Evolutionary conservation across 2,329 filamentous ascomycete genomes (phyloP).

Genomic region (Tolypocladium tundrense): DNA sequence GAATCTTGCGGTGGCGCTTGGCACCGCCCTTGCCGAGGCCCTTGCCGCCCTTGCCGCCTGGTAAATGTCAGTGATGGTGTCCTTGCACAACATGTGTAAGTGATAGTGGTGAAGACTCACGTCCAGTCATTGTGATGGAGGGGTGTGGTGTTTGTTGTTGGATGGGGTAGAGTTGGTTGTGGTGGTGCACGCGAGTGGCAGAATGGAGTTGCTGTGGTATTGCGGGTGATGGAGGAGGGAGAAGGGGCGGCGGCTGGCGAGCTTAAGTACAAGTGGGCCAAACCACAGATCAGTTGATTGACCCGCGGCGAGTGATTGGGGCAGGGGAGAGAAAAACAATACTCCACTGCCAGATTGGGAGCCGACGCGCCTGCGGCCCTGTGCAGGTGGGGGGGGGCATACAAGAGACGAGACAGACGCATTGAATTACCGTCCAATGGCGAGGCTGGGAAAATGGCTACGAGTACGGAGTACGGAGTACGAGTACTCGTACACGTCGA

Average conservation of each 20-base stretch:
- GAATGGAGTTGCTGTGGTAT: slow-evolving; percentile 2
- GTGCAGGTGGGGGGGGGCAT: not conserved
- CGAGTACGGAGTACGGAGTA: no score
- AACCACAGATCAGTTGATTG: slow-evolving; percentile 24
- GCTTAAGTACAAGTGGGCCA: slow-evolving; percentile 30
- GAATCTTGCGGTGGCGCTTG: slow-evolving; percentile 98
- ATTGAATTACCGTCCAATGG: not conserved
- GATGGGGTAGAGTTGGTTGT: slow-evolving; percentile 5
- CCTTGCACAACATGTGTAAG: no score
- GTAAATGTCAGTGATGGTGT: not conserved
- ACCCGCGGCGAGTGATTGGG: not conserved
- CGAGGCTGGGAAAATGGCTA: not conserved
- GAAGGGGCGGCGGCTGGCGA: slow-evolving; percentile 16
- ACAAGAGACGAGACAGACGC: not conserved
- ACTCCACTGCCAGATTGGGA: not conserved
- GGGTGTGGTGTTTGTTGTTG: slow-evolving; percentile 3
- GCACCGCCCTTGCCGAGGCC: slow-evolving; percentile 96
- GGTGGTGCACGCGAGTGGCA: not conserved
- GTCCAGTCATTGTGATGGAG: slow-evolving; percentile 22
- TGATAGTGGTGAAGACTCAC: slow-evolving; percentile 14
- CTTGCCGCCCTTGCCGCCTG: slow-evolving; percentile 93
- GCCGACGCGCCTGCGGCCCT: not conserved
- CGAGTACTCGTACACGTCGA: not conserved
- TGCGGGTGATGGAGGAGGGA: slow-evolving; percentile 8
- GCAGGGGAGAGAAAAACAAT: not conserved